Evolutionary conservation across 148 eudicot species (phyloP), one percentile per base, ranked within the genome.

Genomic region (Chenopodium berlandieri): DNA sequence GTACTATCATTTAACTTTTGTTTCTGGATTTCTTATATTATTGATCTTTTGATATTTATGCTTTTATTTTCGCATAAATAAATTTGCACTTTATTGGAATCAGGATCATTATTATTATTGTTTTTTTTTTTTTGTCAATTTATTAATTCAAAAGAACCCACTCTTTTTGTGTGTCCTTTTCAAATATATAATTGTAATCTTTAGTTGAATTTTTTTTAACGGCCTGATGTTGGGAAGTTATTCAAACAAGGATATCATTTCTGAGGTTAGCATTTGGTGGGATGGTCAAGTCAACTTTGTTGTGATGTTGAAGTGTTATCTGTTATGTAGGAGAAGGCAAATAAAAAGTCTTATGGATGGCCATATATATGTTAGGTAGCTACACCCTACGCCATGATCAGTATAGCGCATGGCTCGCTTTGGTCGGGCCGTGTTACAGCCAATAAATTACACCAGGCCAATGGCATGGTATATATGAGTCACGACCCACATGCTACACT

Each of bases 101-200:
- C 11, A 48, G 13, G 52, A 11, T 56, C 62, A 56, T 37, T 4
- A 17, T 56, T 17, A 4, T 54, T 54, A 27, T 27, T 27, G 0
- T 27, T 27, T 27, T 34, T 34, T 14, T 54, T 13, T 56, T 13
- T 56, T 56, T 56, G 22, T 13, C 20, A 32, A 44, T 34, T 75
- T 20, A 25, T 75, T 32, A 25, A 60, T 32, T 22, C 14, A 58
- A 56, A 46, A 25, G 19, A 31, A 58, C 66, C 12, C 60, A 37
- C 5, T 17, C 44, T 52, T 9, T 10, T 10, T 63, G 27, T 78
- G 27, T 78, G 80, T 77, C 37, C 65, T 71, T 67, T 78, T 67
- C 74, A 67, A 66, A 12, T 1, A 71, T 25, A 22, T 40, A 31
- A 37, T 17, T 56, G 19, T 56, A 56, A 56, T 25, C 62, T 44